These are phyloP conservation scores for Carex myosuroides DNA, from an alignment of 176 grass and related monocot genomes.

Conservation along the genomic window DNA sequence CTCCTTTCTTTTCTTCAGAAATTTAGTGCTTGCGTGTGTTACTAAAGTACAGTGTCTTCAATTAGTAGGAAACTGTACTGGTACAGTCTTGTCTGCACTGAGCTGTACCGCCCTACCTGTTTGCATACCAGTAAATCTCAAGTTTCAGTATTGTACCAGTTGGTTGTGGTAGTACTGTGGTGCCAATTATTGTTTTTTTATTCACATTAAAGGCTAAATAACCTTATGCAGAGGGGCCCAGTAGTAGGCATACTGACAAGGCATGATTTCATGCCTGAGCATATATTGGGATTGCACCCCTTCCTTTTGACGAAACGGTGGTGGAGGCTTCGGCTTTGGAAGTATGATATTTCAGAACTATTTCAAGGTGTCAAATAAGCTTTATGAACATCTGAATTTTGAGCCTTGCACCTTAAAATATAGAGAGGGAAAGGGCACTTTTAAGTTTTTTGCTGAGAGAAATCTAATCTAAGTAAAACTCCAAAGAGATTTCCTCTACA, in stretches of 20 bases:
- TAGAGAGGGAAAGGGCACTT: background rate
- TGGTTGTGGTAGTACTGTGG: background rate
- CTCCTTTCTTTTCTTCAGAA: background rate
- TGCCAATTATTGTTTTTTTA: background rate
- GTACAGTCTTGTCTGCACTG: background rate
- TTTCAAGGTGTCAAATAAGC: conserved; percentile 15
- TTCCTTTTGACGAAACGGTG: conserved; percentile 62
- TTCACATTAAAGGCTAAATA: background rate
- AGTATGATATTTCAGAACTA: conserved; percentile 37
- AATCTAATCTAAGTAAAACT: background rate
- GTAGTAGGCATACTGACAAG: conserved; percentile 83
- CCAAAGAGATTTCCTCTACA: background rate
- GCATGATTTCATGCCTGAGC: conserved; percentile 90
- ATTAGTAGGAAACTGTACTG: background rate
- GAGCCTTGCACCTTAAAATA: background rate
- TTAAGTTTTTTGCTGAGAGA: background rate
- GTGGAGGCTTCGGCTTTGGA: conserved; percentile 63
- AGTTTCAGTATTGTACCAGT: background rate
- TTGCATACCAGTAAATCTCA: background rate
- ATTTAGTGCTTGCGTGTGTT: background rate
- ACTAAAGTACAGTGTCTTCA: background rate
- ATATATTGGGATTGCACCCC: conserved; percentile 67
- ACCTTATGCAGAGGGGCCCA: conserved; percentile 43
- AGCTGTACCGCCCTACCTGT: background rate
- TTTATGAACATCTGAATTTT: background rate